Percentiles rank a stretch among this genome's conserved stretches.
phyloP scores from a whole-genome alignment of 768 basidiomycete species.

The Kwoniella bestiolae region DNA sequence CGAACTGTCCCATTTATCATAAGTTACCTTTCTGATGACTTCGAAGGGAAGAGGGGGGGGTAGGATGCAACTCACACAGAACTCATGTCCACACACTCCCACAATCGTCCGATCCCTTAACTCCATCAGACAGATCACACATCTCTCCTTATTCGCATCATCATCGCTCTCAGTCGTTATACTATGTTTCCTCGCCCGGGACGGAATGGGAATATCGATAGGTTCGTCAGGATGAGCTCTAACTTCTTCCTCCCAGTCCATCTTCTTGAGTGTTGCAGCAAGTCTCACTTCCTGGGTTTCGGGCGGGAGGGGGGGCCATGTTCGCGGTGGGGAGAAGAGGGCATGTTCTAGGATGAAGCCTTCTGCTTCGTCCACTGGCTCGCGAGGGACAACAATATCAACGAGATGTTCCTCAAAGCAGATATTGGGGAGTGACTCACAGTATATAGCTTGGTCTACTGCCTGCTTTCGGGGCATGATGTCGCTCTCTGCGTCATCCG shows the following conservation, averaged over 20 bases:
- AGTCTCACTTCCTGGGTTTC: slow-evolving; percentile 23
- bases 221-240: slow-evolving; percentile 35
- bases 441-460: slow-evolving; percentile 34
- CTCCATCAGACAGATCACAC: slow-evolving; percentile 82
- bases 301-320: slow-evolving; percentile 46
- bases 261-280: slow-evolving; percentile 33
- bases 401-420: background rate
- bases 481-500: no score
- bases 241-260: slow-evolving; percentile 50
- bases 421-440: slow-evolving; percentile 19
- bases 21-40: background rate
- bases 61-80: slow-evolving; percentile 65
- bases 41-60: no score
- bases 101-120: slow-evolving; percentile 78
- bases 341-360: slow-evolving; percentile 52
- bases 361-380: slow-evolving; percentile 53
- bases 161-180: slow-evolving; percentile 46
- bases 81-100: slow-evolving; percentile 85
- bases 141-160: slow-evolving; percentile 64
- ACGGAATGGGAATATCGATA: slow-evolving; percentile 19
- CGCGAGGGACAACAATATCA: background rate
- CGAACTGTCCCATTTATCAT: slow-evolving; percentile 61
- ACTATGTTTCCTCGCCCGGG: slow-evolving; percentile 1
- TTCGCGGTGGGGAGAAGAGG: slow-evolving; percentile 42
- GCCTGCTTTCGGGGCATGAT: slow-evolving; percentile 38